A percentile compares a stretch with the other conserved stretches of the same genome.
Conservation (phyloP, 441 rosid genomes). For the Sinapis alba region DNA sequence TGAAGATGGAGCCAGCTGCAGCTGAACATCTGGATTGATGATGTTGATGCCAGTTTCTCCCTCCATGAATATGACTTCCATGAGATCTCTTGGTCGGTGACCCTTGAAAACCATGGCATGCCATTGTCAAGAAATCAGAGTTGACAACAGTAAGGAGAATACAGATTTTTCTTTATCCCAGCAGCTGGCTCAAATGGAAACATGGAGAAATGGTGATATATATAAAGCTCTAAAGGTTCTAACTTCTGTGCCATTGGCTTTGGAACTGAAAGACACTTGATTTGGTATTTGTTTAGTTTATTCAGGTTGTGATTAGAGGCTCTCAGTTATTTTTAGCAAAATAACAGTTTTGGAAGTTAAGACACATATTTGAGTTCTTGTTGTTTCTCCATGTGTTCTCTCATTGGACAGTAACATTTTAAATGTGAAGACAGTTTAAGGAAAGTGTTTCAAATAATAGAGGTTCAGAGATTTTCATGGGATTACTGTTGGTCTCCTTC, state of each 20-base stretch:
- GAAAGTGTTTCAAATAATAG: not conserved
- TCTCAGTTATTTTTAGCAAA: constrained; percentile 31
- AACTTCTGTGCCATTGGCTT: constrained; percentile 29
- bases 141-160: not conserved
- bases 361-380: constrained; percentile 10
- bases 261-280: constrained; percentile 37
- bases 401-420: constrained; percentile 4
- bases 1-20: constrained; percentile 47
- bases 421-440: constrained; percentile 3
- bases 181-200: constrained; percentile 39
- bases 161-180: not conserved
- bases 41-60: constrained; percentile 41
- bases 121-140: constrained; percentile 21
- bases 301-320: constrained; percentile 23
- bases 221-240: constrained; percentile 14
- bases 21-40: constrained; percentile 38
- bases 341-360: not conserved
- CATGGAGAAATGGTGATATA: constrained; percentile 5
- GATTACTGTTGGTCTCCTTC: not conserved
- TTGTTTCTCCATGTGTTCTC: not conserved
- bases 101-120: constrained; percentile 11
- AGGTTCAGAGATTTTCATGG: constrained; percentile 21
- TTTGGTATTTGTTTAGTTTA: constrained; percentile 35
- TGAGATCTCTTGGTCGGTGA: constrained; percentile 12
- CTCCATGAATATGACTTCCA: constrained; percentile 33